Evolutionary conservation across 441 rosid genomes (phyloP), one percentile per base, ranked within the genome.

Genomic region (Aleurites moluccanus): DNA sequence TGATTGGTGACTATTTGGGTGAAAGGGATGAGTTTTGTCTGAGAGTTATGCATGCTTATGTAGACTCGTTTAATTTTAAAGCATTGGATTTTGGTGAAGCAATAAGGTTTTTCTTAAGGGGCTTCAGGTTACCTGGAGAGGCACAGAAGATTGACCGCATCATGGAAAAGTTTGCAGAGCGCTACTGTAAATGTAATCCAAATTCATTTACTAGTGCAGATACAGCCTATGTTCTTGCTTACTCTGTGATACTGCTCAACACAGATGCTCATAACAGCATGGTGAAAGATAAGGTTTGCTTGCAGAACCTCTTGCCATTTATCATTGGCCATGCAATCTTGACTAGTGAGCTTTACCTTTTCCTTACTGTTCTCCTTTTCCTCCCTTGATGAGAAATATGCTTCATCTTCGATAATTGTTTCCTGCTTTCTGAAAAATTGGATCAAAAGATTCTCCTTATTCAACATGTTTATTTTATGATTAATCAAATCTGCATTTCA

Each of bases 81-180:
- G 90, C 80, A 64, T 91, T 88, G 89, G 88, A 88, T 85, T 96
- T 93, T 88, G 99, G 97, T 73, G 97, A 90, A 82, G 88, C 98
- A 47, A 87, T 96, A 85, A 92, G 99, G 90, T 96, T 91, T 86
- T 93, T 96, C 89, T 83, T 96, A 64, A 83, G 88, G 61, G 98
- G 98, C 75, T 96, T 96, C 80, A 92, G 95, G 87, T 85, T 96
- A 75, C 99, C 99, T 47, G 97, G 98, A 75, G 99, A 96, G 85
- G 99, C 99, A 30, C 99, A 96, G 86, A 96, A 96, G 86, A 93
- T 96, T 89, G 98, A 93, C 81, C 97, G 98, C 77, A 89, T 96
- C 73, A 92, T 96, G 98, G 98, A 93, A 80, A 96, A 96, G 87
- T 96, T 93, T 83, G 99, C 98, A 52, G 99, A 93, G 81, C 97